Base-by-base conservation (phyloP, 2,329 filamentous ascomycete genomes). In the Didymella glomerata region DNA sequence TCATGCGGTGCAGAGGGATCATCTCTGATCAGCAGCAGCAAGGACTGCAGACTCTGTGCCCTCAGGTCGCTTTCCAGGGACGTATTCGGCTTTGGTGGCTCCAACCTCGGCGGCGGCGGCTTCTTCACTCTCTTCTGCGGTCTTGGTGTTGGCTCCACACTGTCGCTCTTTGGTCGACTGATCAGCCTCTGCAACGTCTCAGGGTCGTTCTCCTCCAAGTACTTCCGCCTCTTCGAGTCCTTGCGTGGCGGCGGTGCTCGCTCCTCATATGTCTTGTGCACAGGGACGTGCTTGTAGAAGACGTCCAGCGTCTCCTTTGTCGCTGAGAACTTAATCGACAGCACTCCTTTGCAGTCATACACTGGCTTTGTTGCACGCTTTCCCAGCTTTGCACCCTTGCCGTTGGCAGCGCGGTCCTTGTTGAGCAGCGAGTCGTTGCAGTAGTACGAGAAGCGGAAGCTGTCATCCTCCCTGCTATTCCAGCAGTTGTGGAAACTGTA, bases 401-500 rank as follows among this genome's bases (percentile, higher is more conserved):
- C 76, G 58, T 83, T 82, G 8, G 80, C 80, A 44, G 79, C 79
- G 46, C 80, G 75, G 65, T 82, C 80, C 64, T 82, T 83, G 68
- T 83, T 83, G 68, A 82, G 77, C 68, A 82, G 73, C 65, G 78
- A 81, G 71, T 83, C 80, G 66, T 82, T 81, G 69, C 80, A 83
- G 62, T 81, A 81, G 70, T 81, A 82, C 28, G 78, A 80, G 70
- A 80, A 82, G 61, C 80, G 76, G 62, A 76, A 78, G 65, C 75
- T 77, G 48, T 81, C 79, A 58, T 81, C 78, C 58, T 80, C 79
- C 36, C 81, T 70, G 62, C 79, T 80, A 47, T 77, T 77, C 80
- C 80, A 82, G 61, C 78, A 80, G 59, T 82, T 82, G 71, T 81
- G 80, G 73, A 82, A 82, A 74, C 76, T 80, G 70, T 83, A 83